Conservation (phyloP, 1,139 yeast species). For the Yamadazyma siamensis region DNA sequence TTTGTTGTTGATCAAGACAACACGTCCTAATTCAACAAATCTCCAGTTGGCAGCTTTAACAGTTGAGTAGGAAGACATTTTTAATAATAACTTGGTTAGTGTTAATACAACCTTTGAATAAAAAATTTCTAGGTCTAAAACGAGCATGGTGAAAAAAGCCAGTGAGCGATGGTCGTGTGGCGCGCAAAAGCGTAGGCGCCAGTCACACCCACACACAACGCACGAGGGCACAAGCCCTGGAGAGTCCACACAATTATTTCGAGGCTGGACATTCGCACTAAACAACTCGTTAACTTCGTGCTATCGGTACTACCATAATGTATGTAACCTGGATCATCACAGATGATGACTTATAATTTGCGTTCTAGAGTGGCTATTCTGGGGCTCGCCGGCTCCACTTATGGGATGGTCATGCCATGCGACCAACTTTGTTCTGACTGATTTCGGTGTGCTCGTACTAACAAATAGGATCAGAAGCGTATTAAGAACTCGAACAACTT, state of each 20-base stretch:
- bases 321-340: not conserved
- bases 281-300: too few relatives aligned
- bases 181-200: not conserved
- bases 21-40: constrained; percentile 99
- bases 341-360: constrained; percentile 50
- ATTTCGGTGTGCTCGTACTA: not conserved
- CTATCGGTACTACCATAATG: too few relatives aligned
- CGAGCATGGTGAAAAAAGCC: constrained; percentile 6
- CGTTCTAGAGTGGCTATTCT: constrained; percentile 43
- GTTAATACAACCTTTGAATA: constrained; percentile 9
- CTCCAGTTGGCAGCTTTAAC: constrained; percentile 99
- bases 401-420: constrained; percentile 35
- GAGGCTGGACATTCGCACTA: too few relatives aligned
- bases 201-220: not conserved
- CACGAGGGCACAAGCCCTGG: constrained; percentile 8
- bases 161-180: constrained; percentile 6
- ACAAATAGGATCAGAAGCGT: too few relatives aligned
- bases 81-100: constrained; percentile 8
- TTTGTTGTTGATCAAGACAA: constrained; percentile 87
- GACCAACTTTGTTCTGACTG: constrained; percentile 29
- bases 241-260: too few relatives aligned
- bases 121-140: constrained; percentile 13
- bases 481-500: too few relatives aligned
- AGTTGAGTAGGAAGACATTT: constrained; percentile 50
- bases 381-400: constrained; percentile 52